Base-by-base conservation (phyloP, 2,329 filamentous ascomycete genomes). In the Ophiostoma fasciatum region DNA sequence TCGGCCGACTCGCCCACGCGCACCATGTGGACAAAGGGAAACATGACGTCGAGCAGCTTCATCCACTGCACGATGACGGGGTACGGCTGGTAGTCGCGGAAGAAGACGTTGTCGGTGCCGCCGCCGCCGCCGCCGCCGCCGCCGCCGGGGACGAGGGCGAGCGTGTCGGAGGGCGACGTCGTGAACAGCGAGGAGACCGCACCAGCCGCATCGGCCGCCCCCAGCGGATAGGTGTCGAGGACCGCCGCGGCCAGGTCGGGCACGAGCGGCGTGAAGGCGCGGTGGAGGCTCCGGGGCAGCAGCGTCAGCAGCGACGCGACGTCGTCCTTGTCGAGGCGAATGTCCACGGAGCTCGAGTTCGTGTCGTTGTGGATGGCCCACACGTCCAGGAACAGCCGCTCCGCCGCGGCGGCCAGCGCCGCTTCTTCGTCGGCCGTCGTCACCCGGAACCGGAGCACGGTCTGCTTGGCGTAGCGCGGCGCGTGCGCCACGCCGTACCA, bases 391-490 rank as follows among this genome's bases (percentile, higher is more conserved):
- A 90, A 79, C 18, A 94, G 68, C 14, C 74, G 72, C 42, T 80
- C 68, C 1, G 77, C 68, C 4, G 83, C 84, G 38, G 80, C 70
- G n/a, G 76, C 68, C 38, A 94, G 62, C 2, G 78, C 78, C 23
- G 61, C 57, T 40, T 82, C 77, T 50, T 93, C 82, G 15, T 74
- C 66, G 4, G 65, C 56, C 19, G 70, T 75, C 42, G 69, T 76
- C 37, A 94, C 62, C 49, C 80, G 83, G 66, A 96, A 94, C 27
- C 90, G 77, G 43, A 96, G 61, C 13, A 98, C 84, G n/a, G 94
- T 67, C 55, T 94, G 78, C 43, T 79, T 72, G 42, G 74, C 73
- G 53, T 94, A 94, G 44, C 45, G 52, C 40, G 48, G 45, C 50
- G 41, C 44, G 36, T 47, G 37, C 39, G 40, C 47, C 31, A 48